Base-by-base conservation (phyloP, 2,329 filamentous ascomycete species). In the Phaeosphaeria sp. region DNA sequence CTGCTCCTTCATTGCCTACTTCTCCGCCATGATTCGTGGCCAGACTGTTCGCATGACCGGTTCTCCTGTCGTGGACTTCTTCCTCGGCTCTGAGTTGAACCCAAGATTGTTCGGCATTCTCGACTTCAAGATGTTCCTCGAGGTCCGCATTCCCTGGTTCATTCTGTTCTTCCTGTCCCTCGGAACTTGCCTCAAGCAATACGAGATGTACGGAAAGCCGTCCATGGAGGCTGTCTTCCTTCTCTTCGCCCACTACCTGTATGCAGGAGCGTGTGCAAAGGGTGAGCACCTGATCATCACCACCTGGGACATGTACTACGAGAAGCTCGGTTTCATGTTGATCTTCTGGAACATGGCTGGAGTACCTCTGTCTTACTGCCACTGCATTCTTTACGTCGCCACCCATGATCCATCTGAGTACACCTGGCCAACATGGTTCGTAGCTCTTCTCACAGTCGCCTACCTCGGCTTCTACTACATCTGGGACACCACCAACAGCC, bases 301-400 rank as follows among this genome's bases (percentile, higher is more conserved):
- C 8, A 95, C 92, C 49, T 97, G 93, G 90, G 93, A 97, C 72
- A 96, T 97, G 90, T 96, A 96, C 83, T 94, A 92, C 71, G 93
- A 97, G 83, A 97, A 97, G 81, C 93, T 91, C 87, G 93, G 93
- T 51, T 97, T 97, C 83, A 97, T 97, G 93, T 86, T 97, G 66
- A 96, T 96, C 78, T 97, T 97, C 86, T 97, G 93, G 93, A 97
- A 97, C 79, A 83, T 97, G 75, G 92, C 93, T 47, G 93, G 93
- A 66, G 93, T 97, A 24, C 93, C 93, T 15, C 84, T 97, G 51
- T 93, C 89, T 53, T 97, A 97, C 84, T 96, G 92, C 82, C 93
- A 97, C 83, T 95, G 91, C 85, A 94, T 91, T 49, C 87, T 97
- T 69, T 97, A 91, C 80, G 85, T 97, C 50, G 92, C 92, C 65